A percentile compares a stretch with the other conserved stretches of the same genome.
These are phyloP conservation scores for Fusarium sp. DNA, from an alignment of 2,329 filamentous ascomycete species.

Conservation along the genomic window DNA sequence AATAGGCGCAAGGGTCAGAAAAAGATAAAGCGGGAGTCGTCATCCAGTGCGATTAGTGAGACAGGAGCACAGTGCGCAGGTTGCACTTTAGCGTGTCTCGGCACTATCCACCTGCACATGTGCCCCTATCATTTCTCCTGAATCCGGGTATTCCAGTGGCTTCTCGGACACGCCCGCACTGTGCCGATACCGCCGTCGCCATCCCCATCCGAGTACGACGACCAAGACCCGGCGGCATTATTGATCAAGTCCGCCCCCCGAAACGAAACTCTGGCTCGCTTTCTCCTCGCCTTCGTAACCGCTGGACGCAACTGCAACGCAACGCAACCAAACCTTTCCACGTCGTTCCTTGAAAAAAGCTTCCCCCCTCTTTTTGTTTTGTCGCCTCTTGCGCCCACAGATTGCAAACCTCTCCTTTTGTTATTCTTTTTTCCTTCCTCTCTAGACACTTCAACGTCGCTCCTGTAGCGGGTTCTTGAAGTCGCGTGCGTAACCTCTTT, in stretches of 20 bases:
- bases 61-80: constrained; percentile 24
- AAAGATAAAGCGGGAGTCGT: not conserved
- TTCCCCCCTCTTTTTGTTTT: constrained; percentile 15
- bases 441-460: not conserved
- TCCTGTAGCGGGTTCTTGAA: constrained; percentile 1
- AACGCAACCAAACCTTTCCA: constrained; percentile 24
- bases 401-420: constrained; percentile 25
- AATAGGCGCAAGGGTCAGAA: not conserved
- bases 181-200: constrained; percentile 14
- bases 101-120: not conserved
- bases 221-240: not conserved
- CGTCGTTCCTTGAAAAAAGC: constrained; percentile 36
- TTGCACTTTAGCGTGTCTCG: constrained; percentile 1
- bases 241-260: constrained; percentile 10
- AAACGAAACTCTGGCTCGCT: constrained; percentile 9
- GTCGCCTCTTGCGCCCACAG: constrained; percentile 18
- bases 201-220: constrained; percentile 23
- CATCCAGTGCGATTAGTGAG: not conserved
- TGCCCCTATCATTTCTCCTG: not conserved
- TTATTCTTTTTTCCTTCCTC: constrained; percentile 1
- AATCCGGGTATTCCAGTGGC: constrained; percentile 1
- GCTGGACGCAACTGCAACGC: constrained; percentile 22
- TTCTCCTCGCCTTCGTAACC: constrained; percentile 39
- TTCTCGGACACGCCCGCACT: constrained; percentile 22
- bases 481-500: constrained; percentile 17